Base-by-base conservation (phyloP, 768 basidiomycete species). In the Leccinellum luteum region DNA sequence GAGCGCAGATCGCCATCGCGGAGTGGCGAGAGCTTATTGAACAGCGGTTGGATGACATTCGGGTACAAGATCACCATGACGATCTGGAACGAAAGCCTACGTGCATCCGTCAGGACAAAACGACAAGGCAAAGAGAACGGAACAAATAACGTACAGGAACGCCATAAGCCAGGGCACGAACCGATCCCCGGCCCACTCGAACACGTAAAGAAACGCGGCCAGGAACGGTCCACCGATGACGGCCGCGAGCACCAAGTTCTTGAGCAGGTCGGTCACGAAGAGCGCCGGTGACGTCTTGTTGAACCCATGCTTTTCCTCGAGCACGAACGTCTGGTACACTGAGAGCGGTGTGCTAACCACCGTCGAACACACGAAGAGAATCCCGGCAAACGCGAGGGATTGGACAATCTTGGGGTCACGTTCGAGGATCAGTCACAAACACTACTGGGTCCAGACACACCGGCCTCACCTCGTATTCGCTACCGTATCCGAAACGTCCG, bases 291-390 rank as follows among this genome's bases (percentile, higher is more conserved):
- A 92, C 6, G 86, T 94, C 76, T 98, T 97, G 81, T 98, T 99
- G 80, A 98, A 98, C 1, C 95, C 95, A 62, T 97, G 93, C 62
- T 87, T 89, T 69, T 96, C 89, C 74, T 98, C 97, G 38, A 98
- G 79, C 6, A 94, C 89, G 68, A 99, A 99, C 3, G 93, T 97
- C 59, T 85, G 82, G 76, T 97, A 98, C 23, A 87, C 77, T 31
- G 83, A 85, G 43, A 93, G 76, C 19, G 96, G 94, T 12, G 94
- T 76, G 8, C 82, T 76, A 2, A 92, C 85, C 28, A 91, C 69
- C 0, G 85, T 81, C 3, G 88, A 87, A 41, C 85, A 54, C 56
- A 89, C 70, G 65, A 83, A 85, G 44, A 96, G 74, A 43, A 89
- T 67, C 53, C 82, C 83, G 3, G 85, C 80, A 69, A 93, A 96